Conservation (phyloP, 169 alveolate species). For the Eimeria praecox region DNA sequence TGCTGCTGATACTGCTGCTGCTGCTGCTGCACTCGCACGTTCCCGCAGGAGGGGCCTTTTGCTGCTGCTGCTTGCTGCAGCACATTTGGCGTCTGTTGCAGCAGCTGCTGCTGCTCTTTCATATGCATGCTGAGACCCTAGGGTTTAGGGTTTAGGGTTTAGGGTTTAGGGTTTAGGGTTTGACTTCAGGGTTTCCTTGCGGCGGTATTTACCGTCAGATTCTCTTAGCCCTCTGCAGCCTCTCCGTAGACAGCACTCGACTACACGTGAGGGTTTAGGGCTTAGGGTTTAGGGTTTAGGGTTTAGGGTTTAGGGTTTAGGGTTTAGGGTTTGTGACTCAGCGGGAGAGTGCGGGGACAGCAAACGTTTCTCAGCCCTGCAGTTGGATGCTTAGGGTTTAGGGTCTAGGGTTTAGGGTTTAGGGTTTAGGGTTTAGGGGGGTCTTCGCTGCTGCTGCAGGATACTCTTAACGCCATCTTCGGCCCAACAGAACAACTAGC, state of each 20-base stretch:
- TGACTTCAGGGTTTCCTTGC: not conserved
- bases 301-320: conserved; percentile 10
- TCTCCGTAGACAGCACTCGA: not conserved
- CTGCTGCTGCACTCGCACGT: not conserved
- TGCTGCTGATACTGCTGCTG: not conserved
- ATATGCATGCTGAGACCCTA: too few species aligned
- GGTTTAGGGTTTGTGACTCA: not conserved
- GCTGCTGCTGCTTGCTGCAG: too few species aligned
- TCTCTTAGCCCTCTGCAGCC: conserved; percentile 28
- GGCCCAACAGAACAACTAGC: not conserved
- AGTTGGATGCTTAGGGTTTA: too few species aligned
- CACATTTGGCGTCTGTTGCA: not conserved
- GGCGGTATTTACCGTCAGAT: conserved; percentile 1
- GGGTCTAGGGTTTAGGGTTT: not conserved
- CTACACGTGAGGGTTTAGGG: not conserved
- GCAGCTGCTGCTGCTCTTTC: not conserved
- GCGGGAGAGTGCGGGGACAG: too few species aligned
- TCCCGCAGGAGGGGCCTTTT: too few species aligned
- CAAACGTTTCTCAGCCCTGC: too few species aligned
- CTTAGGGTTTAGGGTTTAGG: conserved; percentile 18
- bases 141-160: not conserved
- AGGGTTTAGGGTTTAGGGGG: not conserved
- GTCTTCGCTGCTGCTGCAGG: not conserved
- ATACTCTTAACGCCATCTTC: not conserved
- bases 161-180: too few species aligned